phyloP scores from a whole-genome alignment of 176 grass and related monocot genomes.

The Alopecurus myosuroides region DNA sequence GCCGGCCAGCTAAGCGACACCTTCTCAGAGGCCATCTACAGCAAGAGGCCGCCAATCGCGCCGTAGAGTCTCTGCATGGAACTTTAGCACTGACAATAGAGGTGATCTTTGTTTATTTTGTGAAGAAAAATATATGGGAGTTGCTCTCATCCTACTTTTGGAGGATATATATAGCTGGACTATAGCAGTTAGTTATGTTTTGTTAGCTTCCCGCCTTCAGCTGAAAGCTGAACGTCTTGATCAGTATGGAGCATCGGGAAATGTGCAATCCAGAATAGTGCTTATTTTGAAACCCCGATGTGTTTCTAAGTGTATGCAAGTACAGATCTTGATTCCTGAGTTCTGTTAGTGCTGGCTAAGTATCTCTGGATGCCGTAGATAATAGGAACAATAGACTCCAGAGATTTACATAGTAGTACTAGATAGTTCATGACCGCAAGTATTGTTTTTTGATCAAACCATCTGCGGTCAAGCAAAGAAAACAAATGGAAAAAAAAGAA shows the following conservation, averaged over 20 bases:
- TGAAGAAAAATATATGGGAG: background rate
- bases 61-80: conserved; percentile 35
- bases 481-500: background rate
- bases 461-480: background rate
- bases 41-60: conserved; percentile 15
- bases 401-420: background rate
- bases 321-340: background rate
- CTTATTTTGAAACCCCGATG: background rate
- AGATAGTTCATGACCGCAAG: background rate
- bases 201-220: background rate
- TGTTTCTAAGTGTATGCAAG: background rate
- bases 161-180: background rate
- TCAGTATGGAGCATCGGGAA: background rate
- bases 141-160: background rate
- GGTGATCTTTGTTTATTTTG: background rate
- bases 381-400: too few species aligned
- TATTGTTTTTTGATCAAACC: background rate
- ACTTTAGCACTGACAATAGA: conserved; percentile 35
- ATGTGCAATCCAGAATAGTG: background rate
- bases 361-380: too few species aligned
- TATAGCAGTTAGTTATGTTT: background rate
- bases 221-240: background rate
- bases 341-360: background rate
- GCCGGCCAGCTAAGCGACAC: conserved; percentile 22
- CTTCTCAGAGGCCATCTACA: conserved; percentile 46